These are phyloP conservation scores for Globisporangium okanoganense DNA, from an alignment of 352 stramenopile species.

Conservation along the genomic window DNA sequence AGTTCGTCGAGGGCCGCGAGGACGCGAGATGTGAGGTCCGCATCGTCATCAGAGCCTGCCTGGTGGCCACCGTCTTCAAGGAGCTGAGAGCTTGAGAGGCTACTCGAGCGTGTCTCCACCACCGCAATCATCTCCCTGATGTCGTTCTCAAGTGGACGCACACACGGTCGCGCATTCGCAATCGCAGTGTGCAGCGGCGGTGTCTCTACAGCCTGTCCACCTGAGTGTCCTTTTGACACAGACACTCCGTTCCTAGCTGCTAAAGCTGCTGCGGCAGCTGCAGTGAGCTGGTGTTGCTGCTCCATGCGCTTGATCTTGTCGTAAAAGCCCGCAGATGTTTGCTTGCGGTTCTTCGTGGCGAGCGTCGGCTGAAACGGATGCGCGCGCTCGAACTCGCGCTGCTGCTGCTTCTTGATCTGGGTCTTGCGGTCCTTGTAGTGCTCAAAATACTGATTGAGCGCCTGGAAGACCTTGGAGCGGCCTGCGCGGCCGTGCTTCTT, in stretches of 20 bases:
- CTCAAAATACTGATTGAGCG: slow-evolving; percentile 70
- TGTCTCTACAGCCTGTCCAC: not conserved
- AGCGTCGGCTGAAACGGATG: slow-evolving; percentile 68
- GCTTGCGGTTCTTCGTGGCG: slow-evolving; percentile 37
- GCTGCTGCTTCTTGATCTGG: slow-evolving; percentile 44
- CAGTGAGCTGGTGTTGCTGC: not conserved
- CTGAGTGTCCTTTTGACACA: not conserved
- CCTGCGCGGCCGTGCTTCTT: slow-evolving; percentile 57
- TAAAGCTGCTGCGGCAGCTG: not conserved
- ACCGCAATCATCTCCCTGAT: slow-evolving; percentile 9
- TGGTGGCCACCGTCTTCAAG: slow-evolving; percentile 7
- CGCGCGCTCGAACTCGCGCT: slow-evolving; percentile 49
- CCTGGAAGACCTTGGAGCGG: slow-evolving; percentile 59
- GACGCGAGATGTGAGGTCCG: slow-evolving; percentile 48
- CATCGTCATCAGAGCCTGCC: slow-evolving; percentile 39
- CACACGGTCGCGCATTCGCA: slow-evolving; percentile 47
- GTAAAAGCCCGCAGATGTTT: slow-evolving; percentile 43
- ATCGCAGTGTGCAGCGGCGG: slow-evolving; percentile 43
- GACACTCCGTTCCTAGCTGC: not conserved
- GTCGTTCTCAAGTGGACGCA: slow-evolving; percentile 52
- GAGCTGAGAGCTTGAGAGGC: slow-evolving; percentile 29
- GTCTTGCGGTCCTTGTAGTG: slow-evolving; percentile 63
- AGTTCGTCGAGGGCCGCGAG: slow-evolving; percentile 49
- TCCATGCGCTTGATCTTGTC: slow-evolving; percentile 36
- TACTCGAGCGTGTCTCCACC: slow-evolving; percentile 24